phyloP scores from a whole-genome alignment of 441 rosid species.

The Erodium moschatum region DNA sequence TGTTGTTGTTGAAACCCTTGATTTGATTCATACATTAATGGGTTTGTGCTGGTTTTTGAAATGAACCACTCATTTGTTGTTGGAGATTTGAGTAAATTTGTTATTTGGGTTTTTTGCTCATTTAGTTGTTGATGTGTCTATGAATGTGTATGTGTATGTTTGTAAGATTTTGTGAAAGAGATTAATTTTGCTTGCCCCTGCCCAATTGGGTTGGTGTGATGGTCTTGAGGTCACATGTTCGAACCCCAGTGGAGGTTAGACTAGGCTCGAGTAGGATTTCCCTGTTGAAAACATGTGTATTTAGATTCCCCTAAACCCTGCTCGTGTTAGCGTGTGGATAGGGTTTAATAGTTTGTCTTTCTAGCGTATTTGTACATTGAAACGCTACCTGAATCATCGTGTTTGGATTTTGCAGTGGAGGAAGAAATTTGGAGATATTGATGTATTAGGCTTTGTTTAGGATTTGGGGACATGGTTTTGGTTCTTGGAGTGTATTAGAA shows the following conservation, averaged over 20 bases:
- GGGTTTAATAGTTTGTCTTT: neutral
- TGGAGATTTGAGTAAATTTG: neutral
- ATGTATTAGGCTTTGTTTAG: neutral
- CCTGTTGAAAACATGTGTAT: too few relatives aligned
- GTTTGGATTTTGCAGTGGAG: neutral
- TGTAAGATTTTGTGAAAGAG: too few relatives aligned
- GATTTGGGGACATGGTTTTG: slow-evolving; percentile 19
- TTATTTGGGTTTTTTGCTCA: too few relatives aligned
- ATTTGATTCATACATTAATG: neutral
- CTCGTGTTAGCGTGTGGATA: too few relatives aligned
- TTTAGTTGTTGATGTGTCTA: neutral
- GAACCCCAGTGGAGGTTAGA: too few relatives aligned
- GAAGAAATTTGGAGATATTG: neutral
- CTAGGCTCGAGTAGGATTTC: too few relatives aligned
- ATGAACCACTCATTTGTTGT: neutral
- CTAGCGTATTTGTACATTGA: neutral
- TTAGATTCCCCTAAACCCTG: neutral
- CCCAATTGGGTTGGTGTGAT: too few relatives aligned
- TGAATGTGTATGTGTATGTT: neutral
- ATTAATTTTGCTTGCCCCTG: neutral
- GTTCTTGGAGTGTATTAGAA: slow-evolving; percentile 22
- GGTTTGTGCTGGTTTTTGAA: neutral
- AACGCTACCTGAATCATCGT: neutral
- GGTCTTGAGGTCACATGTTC: too few relatives aligned
- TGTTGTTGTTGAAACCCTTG: slow-evolving; percentile 1